phyloP scores from a whole-genome alignment of 331 rosid genomes.

The Telfairia occidentalis region DNA sequence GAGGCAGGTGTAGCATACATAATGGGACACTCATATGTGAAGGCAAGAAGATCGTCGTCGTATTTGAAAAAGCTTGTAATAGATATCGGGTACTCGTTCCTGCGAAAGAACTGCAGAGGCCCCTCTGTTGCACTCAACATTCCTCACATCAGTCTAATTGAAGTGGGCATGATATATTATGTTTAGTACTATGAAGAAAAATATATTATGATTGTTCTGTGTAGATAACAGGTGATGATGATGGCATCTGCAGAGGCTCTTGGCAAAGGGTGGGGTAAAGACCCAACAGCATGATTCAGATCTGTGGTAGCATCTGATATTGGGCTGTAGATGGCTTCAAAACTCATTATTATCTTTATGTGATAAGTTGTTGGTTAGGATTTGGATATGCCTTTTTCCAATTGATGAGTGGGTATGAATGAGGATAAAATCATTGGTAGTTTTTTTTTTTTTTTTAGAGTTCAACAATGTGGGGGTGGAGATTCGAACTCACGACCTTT shows the following conservation, averaged over 20 bases:
- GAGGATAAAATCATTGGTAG: too few relatives aligned
- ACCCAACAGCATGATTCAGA: slow-evolving; percentile 4
- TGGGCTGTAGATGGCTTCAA: neutral
- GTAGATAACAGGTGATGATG: neutral
- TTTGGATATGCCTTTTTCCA: neutral
- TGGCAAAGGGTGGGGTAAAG: neutral
- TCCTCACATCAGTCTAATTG: slow-evolving; percentile 84
- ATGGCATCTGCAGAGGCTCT: neutral
- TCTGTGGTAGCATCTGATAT: neutral
- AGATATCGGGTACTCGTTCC: slow-evolving; percentile 72
- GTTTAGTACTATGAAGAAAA: slow-evolving; percentile 27
- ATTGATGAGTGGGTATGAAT: neutral
- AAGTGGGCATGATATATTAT: slow-evolving; percentile 92
- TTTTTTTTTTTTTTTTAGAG: too few relatives aligned
- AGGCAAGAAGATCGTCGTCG: slow-evolving; percentile 80
- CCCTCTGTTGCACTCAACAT: slow-evolving; percentile 84
- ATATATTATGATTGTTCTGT: neutral
- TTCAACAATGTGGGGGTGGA: too few relatives aligned
- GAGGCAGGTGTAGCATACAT: slow-evolving; percentile 89
- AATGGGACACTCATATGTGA: slow-evolving; percentile 85
- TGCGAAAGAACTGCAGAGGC: slow-evolving; percentile 82
- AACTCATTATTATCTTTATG: neutral
- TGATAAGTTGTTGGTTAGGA: neutral
- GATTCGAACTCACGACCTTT: too few relatives aligned
- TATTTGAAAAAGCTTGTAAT: slow-evolving; percentile 59